Percentiles rank a stretch among this genome's conserved stretches.
These are phyloP conservation scores for Candida tetrigidarum DNA, from an alignment of 1,139 yeast genomes.

Conservation along the genomic window DNA sequence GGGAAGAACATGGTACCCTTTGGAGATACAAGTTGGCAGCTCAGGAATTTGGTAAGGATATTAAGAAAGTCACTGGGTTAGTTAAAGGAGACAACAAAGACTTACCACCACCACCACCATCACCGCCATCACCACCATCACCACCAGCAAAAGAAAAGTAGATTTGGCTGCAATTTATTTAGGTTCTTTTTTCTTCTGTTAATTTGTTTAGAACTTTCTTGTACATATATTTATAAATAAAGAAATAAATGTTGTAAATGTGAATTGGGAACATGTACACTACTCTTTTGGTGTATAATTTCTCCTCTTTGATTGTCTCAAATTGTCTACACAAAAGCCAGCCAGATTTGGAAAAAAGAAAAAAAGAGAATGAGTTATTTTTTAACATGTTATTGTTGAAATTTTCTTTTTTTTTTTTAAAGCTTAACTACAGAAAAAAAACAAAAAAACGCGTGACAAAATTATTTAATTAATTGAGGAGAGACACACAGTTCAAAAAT, in stretches of 20 bases:
- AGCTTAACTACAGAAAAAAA: neutral
- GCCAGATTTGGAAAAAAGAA: too few species aligned
- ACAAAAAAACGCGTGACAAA: conserved; percentile 3
- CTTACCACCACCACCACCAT: conserved; percentile 10
- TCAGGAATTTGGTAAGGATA: conserved; percentile 37
- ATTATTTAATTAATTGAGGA: neutral
- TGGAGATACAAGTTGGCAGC: conserved; percentile 46
- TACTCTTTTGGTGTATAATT: too few species aligned
- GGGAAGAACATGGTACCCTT: conserved; percentile 43
- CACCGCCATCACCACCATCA: too few species aligned
- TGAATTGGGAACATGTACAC: too few species aligned
- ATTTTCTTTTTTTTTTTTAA: neutral
- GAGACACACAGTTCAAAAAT: neutral
- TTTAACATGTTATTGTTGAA: conserved; percentile 1
- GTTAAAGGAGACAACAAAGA: conserved; percentile 12
- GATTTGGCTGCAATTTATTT: too few species aligned
- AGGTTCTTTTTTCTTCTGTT: neutral
- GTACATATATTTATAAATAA: conserved; percentile 9
- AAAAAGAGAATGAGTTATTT: neutral
- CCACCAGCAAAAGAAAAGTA: too few species aligned
- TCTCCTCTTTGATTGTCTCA: too few species aligned
- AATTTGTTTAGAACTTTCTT: neutral
- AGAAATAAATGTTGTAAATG: neutral
- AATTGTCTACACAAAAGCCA: too few species aligned
- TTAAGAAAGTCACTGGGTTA: conserved; percentile 26